Base-by-base conservation (phyloP, 805 yeast genomes). In the Hanseniaspora pseudoguilliermondii region DNA sequence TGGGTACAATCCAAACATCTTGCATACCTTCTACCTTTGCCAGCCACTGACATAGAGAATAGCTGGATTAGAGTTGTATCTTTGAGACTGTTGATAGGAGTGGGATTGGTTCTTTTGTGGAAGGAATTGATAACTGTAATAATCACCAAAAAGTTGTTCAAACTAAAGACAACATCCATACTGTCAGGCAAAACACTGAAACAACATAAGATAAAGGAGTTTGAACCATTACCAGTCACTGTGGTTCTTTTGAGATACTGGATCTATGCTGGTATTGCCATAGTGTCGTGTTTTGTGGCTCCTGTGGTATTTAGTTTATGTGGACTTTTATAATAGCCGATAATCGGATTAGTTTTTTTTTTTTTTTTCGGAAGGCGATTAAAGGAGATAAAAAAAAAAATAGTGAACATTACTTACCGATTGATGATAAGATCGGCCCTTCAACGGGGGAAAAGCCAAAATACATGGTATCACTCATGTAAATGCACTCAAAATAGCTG, bases 211-310 rank as follows among this genome's bases (percentile, higher is more conserved):
- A 60, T 66, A 25, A 64, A 60, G 8, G 57, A 60, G 0, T 79
- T 77, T 63, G 74, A 74, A 57, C 76, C 80, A 2, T 75, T 90
- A 49, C 82, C 83, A 61, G 89, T 82, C 57, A 82, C 84, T 34
- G 91, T 84, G 59, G 84, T 87, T 3, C 69, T 86, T 35, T 89
- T 93, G 10, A 75, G 95, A 62, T 71, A 86, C 59, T 69, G 84
- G 18, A 85, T 89, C 1, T 91, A 91, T 69, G 83, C 86, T 0
- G 97, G 97, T 0, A 80, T 91, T 32, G 77, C 93, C 0, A 62
- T 73, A 29, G 68, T 77, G 35, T 83, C 85, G 0, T 67, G 77
- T 5, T 42, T 69, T 5, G 64, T 64, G 1, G 69, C 72, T 50
- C 69, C 73, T 0, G 34, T 61, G 5, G 54, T 61, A 1, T 64